A percentile compares a stretch with the other conserved stretches of the same genome.
phyloP scores from a whole-genome alignment of 2,329 filamentous ascomycete genomes.

The Penicillium hordei region DNA sequence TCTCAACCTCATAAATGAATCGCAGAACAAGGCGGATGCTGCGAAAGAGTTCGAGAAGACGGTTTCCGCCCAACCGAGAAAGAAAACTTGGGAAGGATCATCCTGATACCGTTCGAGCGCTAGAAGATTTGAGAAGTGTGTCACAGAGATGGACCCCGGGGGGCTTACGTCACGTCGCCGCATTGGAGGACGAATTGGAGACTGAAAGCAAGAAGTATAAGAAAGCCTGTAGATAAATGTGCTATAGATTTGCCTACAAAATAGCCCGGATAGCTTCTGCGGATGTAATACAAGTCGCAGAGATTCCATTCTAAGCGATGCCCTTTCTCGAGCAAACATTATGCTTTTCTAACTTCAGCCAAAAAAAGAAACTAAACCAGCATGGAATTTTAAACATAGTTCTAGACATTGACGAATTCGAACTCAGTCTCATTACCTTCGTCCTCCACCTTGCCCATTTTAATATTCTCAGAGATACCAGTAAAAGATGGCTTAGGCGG shows the following conservation, averaged over 20 bases:
- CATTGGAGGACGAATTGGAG: not conserved
- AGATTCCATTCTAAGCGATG: not conserved
- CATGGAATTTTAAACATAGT: not conserved
- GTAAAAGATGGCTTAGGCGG: constrained; percentile 1
- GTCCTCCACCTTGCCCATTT: constrained; percentile 14
- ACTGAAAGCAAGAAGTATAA: not conserved
- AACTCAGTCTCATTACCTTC: constrained; percentile 7
- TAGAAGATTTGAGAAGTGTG: not conserved
- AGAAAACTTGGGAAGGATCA: no score
- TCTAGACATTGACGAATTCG: constrained; percentile 5
- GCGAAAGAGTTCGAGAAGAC: no score
- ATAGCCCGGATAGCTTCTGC: no score
- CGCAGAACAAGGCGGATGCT: no score
- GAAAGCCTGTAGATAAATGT: not conserved
- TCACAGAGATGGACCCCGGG: not conserved
- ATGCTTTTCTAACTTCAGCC: no score
- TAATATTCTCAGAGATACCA: constrained; percentile 16
- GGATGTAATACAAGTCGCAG: not conserved
- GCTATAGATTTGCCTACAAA: no score
- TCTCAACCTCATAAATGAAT: no score
- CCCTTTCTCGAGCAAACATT: not conserved
- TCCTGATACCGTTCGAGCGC: no score
- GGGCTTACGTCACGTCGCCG: not conserved
- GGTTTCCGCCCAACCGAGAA: no score
- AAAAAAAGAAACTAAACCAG: not conserved